Percentiles rank a stretch among this genome's conserved stretches.
Evolutionary conservation across 768 basidiomycete species (phyloP).

Genomic region (Hortiboletus campestris): DNA sequence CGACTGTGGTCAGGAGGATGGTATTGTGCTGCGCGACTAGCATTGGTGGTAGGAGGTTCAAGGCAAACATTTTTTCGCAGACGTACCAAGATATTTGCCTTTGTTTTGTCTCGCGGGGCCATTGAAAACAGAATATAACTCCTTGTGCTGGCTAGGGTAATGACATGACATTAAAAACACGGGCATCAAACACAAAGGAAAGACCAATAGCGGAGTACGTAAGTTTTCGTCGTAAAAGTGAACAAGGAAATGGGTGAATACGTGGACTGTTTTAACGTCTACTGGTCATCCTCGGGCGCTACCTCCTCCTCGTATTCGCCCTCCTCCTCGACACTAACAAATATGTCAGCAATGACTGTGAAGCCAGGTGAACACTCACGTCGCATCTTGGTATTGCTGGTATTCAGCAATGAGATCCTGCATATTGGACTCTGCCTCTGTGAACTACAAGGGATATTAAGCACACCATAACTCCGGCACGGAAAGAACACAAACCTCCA

Average conservation of each 20-base stretch:
- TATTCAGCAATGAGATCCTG: constrained; percentile 98
- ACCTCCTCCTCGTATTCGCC: constrained; percentile 86
- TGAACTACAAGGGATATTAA: constrained; percentile 54
- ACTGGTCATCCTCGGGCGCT: constrained; percentile 57
- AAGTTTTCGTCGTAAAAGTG: constrained; percentile 34
- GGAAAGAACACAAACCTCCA: constrained; percentile 58
- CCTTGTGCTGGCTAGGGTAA: constrained; percentile 30
- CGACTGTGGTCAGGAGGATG: background rate
- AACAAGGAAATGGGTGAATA: constrained; percentile 12
- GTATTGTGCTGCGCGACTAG: background rate
- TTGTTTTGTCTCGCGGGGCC: constrained; percentile 3
- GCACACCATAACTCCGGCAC: background rate
- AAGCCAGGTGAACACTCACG: constrained; percentile 50
- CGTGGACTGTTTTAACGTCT: constrained; percentile 25
- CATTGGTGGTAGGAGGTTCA: background rate
- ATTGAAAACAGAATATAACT: constrained; percentile 6
- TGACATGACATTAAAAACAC: constrained; percentile 32
- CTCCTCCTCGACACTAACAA: constrained; percentile 76
- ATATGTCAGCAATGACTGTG: constrained; percentile 10
- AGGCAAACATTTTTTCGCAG: background rate
- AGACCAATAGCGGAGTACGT: constrained; percentile 36
- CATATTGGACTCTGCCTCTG: constrained; percentile 99
- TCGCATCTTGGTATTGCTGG: constrained; percentile 94
- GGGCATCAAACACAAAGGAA: constrained; percentile 26
- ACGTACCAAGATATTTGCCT: constrained; percentile 2